Evolutionary conservation across 2,329 filamentous ascomycete genomes (phyloP).

Genomic region (Ascochyta rabiei): DNA sequence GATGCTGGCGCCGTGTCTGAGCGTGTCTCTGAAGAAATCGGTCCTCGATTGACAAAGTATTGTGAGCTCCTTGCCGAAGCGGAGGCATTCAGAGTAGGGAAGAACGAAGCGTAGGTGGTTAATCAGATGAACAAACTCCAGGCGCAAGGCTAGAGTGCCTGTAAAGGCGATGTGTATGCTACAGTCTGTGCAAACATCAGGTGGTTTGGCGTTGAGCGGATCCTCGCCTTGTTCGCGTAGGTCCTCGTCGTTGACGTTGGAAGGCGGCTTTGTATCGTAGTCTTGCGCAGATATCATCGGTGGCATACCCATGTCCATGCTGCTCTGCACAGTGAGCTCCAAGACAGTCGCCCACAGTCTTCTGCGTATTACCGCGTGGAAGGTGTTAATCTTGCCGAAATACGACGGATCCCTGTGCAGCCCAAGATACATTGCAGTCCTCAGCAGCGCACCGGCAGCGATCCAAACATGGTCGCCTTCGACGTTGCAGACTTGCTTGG

Average conservation of each 20-base stretch:
- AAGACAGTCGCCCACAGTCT: constrained; percentile 41
- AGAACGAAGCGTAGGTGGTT: constrained; percentile 41
- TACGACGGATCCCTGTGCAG: constrained; percentile 49
- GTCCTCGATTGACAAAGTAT: constrained; percentile 28
- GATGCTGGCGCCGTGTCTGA: constrained; percentile 10
- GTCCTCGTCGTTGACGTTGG: constrained; percentile 51
- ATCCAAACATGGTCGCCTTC: constrained; percentile 49
- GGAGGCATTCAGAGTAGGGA: constrained; percentile 39
- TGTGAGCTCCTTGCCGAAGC: constrained; percentile 34
- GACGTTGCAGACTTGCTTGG: constrained; percentile 44
- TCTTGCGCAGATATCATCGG: constrained; percentile 46
- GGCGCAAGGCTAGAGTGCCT: constrained; percentile 44
- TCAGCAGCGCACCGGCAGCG: constrained; percentile 45
- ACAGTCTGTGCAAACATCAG: constrained; percentile 41
- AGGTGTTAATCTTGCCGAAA: constrained; percentile 45
- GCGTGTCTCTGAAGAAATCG: constrained; percentile 21
- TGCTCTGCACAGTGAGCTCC: constrained; percentile 47
- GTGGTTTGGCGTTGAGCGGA: constrained; percentile 29
- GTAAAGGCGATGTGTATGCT: constrained; percentile 46
- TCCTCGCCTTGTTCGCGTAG: constrained; percentile 35
- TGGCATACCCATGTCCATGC: constrained; percentile 46
- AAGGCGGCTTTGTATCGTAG: constrained; percentile 47
- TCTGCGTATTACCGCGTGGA: constrained; percentile 48
- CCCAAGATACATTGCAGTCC: constrained; percentile 50
- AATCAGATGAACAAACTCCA: constrained; percentile 43